These are phyloP conservation scores for Licmophora abbreviata DNA, from an alignment of 108 stramenopile species.

Conservation along the genomic window DNA sequence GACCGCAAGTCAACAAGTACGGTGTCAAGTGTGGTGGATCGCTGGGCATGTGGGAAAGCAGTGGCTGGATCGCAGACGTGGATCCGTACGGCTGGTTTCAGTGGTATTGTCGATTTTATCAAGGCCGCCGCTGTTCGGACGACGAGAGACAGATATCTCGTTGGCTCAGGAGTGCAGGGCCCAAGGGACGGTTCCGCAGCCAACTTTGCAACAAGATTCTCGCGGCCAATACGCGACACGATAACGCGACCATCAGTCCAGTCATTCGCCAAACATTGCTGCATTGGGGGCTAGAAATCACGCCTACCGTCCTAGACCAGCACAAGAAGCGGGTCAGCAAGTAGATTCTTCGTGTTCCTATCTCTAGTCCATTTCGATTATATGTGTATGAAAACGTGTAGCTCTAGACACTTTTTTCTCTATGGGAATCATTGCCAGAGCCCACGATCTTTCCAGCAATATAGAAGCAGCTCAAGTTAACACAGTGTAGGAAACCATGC, in stretches of 20 bases:
- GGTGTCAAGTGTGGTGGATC: slow-evolving; percentile 90
- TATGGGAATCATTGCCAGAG: neutral
- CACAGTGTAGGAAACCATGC: too few species aligned
- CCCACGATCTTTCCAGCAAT: too few species aligned
- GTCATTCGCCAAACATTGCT: slow-evolving; percentile 93
- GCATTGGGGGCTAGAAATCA: slow-evolving; percentile 93
- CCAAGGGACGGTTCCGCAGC: slow-evolving; percentile 83
- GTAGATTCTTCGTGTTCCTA: too few species aligned
- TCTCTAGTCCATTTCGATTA: too few species aligned
- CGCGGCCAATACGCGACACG: slow-evolving; percentile 27
- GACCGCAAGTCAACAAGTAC: slow-evolving; percentile 70
- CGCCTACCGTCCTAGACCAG: slow-evolving; percentile 54
- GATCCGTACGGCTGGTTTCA: slow-evolving; percentile 99
- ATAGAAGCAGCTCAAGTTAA: too few species aligned
- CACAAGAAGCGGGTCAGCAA: slow-evolving; percentile 44
- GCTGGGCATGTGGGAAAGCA: slow-evolving; percentile 88
- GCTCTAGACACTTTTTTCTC: neutral
- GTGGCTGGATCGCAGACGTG: slow-evolving; percentile 78
- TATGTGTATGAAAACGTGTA: too few species aligned
- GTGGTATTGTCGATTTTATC: slow-evolving; percentile 97
- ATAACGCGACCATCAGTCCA: slow-evolving; percentile 75
- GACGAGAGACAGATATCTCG: slow-evolving; percentile 87
- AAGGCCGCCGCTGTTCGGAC: slow-evolving; percentile 79
- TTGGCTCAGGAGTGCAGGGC: slow-evolving; percentile 73
- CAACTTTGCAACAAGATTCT: slow-evolving; percentile 92